A percentile compares a stretch with the other conserved stretches of the same genome.
Conservation (phyloP, 768 basidiomycete genomes). For the Lactarius akahatsu region DNA sequence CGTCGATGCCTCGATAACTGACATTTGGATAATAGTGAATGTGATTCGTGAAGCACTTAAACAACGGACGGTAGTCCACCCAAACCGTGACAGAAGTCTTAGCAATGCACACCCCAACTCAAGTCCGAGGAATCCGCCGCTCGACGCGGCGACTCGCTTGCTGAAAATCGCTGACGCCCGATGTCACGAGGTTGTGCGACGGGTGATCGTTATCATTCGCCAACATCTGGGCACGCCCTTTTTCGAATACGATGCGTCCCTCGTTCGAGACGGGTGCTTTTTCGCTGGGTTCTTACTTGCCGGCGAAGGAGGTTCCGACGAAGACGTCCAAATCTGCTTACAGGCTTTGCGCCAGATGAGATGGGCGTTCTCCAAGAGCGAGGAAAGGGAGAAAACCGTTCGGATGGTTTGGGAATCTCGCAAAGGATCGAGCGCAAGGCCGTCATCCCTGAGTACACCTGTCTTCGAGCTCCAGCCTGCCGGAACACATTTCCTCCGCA, state of each 20-base stretch:
- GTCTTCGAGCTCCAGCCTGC: slow-evolving; percentile 22
- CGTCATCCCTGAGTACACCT: slow-evolving; percentile 12
- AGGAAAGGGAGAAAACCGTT: slow-evolving; percentile 67
- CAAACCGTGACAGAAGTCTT: slow-evolving; percentile 25
- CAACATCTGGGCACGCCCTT: slow-evolving; percentile 53
- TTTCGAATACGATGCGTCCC: slow-evolving; percentile 82
- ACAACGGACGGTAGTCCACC: slow-evolving; percentile 46
- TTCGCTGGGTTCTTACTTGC: slow-evolving; percentile 80
- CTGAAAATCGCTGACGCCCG: slow-evolving; percentile 45
- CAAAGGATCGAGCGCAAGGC: slow-evolving; percentile 24
- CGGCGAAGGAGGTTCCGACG: slow-evolving; percentile 48
- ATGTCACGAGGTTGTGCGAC: slow-evolving; percentile 46
- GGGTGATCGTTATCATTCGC: slow-evolving; percentile 49
- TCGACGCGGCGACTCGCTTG: slow-evolving; percentile 39
- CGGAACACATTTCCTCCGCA: slow-evolving; percentile 20
- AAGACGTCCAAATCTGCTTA: slow-evolving; percentile 59
- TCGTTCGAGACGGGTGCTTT: slow-evolving; percentile 88
- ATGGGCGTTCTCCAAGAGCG: slow-evolving; percentile 76
- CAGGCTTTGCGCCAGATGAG: slow-evolving; percentile 77
- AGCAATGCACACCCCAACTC: slow-evolving; percentile 27
- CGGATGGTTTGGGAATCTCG: slow-evolving; percentile 46
- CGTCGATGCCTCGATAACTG: slow-evolving; percentile 14
- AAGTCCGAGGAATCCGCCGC: slow-evolving; percentile 30
- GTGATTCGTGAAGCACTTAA: slow-evolving; percentile 83
- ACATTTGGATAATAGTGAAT: slow-evolving; percentile 53